Evolutionary conservation across 225 moss, liverwort and hornwort genomes (phyloP).

Genomic region (Marchantia polymorpha): DNA sequence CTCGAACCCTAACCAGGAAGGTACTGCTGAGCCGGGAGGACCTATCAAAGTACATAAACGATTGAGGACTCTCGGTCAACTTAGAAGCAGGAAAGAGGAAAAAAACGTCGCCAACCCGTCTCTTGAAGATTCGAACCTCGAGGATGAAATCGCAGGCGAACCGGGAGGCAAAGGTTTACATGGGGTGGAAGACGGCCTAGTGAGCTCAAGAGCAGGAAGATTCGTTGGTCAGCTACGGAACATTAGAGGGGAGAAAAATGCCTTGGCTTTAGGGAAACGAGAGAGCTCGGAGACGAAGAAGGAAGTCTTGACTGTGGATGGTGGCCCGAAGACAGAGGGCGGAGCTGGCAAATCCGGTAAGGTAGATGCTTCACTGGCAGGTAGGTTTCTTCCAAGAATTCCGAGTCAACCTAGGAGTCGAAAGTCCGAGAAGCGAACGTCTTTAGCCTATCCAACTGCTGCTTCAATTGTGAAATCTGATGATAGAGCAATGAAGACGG

Average conservation of each 20-base stretch:
- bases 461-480: constrained; percentile 15
- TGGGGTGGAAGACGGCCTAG: constrained; percentile 2
- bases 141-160: constrained; percentile 39
- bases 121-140: constrained; percentile 29
- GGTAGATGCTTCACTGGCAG: constrained; percentile 12
- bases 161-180: constrained; percentile 18
- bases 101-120: constrained; percentile 22
- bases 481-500: constrained; percentile 9
- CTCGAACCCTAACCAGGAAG: constrained; percentile 22
- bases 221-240: constrained; percentile 13
- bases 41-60: constrained; percentile 62
- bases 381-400: constrained; percentile 33
- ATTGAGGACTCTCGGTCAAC: constrained; percentile 77
- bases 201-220: constrained; percentile 1
- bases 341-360: neutral
- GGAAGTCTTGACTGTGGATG: neutral
- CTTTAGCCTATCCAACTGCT: constrained; percentile 16
- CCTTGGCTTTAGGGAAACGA: neutral
- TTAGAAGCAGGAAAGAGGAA: constrained; percentile 52
- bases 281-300: constrained; percentile 14
- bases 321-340: neutral
- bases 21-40: constrained; percentile 10
- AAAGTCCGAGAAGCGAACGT: constrained; percentile 37
- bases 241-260: constrained; percentile 23
- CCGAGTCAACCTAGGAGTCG: constrained; percentile 43